Evolutionary conservation across 192 early-diverging fungal genomes (phyloP).

Genomic region (Coemansia sp.): DNA sequence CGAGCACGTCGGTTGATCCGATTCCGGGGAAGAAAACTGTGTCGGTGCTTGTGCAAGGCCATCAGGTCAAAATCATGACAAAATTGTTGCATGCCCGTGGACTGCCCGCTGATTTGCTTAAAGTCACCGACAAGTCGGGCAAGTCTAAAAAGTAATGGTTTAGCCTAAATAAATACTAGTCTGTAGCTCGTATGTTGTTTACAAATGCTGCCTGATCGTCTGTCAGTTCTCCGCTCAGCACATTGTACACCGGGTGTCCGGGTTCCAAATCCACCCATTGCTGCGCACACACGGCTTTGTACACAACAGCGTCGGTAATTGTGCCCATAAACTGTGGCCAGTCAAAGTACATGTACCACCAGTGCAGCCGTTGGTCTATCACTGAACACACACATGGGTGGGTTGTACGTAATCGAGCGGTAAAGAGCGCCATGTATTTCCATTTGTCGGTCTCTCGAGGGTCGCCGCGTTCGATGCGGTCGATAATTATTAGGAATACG

Average conservation of each 20-base stretch:
- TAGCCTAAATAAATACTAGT: background rate
- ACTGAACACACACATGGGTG: constrained; percentile 8
- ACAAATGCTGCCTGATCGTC: constrained; percentile 17
- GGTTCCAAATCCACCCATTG: constrained; percentile 19
- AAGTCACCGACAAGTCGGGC: constrained; percentile 38
- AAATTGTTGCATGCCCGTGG: constrained; percentile 37
- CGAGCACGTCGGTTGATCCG: constrained; percentile 44
- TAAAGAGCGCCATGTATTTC: constrained; percentile 19
- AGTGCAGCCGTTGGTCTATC: constrained; percentile 20
- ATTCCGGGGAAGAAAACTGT: constrained; percentile 39
- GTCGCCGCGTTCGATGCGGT: constrained; percentile 41
- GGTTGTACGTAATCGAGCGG: background rate
- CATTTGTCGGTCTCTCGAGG: constrained; percentile 14
- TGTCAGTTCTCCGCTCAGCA: constrained; percentile 15
- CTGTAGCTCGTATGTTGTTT: background rate
- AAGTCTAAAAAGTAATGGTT: constrained; percentile 35
- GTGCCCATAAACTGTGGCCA: constrained; percentile 1
- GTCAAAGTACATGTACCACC: constrained; percentile 39
- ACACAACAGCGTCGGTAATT: constrained; percentile 6
- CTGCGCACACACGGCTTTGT: constrained; percentile 29
- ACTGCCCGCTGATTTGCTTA: constrained; percentile 30
- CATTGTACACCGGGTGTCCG: constrained; percentile 19
- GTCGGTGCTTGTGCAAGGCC: constrained; percentile 48
- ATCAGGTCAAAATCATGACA: constrained; percentile 34
- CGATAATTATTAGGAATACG: constrained; percentile 15